A percentile compares a stretch with the other conserved stretches of the same genome.
These are phyloP conservation scores for Malus hybrid DNA, from an alignment of 331 rosid species.

Conservation along the genomic window DNA sequence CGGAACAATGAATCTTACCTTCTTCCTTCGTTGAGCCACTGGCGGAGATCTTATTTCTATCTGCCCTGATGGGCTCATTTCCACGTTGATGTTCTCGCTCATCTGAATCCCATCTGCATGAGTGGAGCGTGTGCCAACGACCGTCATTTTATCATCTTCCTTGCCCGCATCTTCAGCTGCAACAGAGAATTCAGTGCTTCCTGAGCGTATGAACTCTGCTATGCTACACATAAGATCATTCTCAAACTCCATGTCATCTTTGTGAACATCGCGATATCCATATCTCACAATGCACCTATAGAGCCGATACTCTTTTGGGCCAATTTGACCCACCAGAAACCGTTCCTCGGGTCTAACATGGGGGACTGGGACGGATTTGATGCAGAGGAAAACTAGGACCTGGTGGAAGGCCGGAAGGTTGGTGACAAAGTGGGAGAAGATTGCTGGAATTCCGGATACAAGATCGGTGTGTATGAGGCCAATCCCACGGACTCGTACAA, in stretches of 20 bases:
- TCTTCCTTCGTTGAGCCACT: conserved; percentile 35
- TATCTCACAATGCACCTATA: conserved; percentile 84
- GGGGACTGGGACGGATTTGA: conserved; percentile 81
- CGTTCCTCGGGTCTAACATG: conserved; percentile 73
- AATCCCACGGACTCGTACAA: conserved; percentile 78
- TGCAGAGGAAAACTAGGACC: conserved; percentile 88
- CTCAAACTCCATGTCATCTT: conserved; percentile 78
- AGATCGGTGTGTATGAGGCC: conserved; percentile 83
- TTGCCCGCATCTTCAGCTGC: conserved; percentile 24
- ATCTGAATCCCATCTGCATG: conserved; percentile 37
- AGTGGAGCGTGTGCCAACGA: conserved; percentile 62
- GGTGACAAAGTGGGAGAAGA: conserved; percentile 91
- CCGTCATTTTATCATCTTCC: conserved; percentile 48
- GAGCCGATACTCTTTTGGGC: conserved; percentile 61
- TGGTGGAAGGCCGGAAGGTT: conserved; percentile 95
- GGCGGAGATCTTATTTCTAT: conserved; percentile 59
- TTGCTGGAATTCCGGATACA: conserved; percentile 81
- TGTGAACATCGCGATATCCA: conserved; percentile 80
- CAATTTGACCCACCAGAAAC: conserved; percentile 77
- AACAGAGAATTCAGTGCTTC: conserved; percentile 3
- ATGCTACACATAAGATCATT: conserved; percentile 74
- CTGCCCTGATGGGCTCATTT: conserved; percentile 29
- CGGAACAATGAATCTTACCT: conserved; percentile 70
- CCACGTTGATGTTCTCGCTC: conserved; percentile 16
- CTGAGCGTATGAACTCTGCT: conserved; percentile 71